These are phyloP conservation scores for Jaminaea rosea DNA, from an alignment of 1,284 basidiomycete genomes.

Conservation along the genomic window DNA sequence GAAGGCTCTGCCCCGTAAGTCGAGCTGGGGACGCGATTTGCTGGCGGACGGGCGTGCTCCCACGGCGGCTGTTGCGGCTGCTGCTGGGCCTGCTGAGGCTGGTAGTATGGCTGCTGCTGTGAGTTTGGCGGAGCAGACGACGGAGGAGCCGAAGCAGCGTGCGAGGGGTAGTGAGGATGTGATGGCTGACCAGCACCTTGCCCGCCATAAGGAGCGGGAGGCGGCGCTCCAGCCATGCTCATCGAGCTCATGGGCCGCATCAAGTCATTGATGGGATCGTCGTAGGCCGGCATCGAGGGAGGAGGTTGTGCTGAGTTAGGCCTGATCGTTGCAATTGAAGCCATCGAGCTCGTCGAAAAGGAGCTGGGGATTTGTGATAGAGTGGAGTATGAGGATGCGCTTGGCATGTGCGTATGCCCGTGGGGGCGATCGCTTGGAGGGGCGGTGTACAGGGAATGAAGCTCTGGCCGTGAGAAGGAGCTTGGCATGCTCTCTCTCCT, in stretches of 20 bases:
- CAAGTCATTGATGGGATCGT: slow-evolving; percentile 4
- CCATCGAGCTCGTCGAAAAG: background rate
- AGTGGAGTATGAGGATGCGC: background rate
- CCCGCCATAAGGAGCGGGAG: background rate
- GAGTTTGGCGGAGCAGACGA: background rate
- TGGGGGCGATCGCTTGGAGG: background rate
- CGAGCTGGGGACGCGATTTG: background rate
- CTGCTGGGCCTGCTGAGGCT: background rate
- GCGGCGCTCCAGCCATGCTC: background rate
- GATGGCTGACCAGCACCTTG: background rate
- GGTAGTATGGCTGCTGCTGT: background rate
- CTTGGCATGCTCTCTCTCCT: slow-evolving; percentile 7
- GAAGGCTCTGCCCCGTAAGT: background rate
- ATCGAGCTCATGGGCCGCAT: slow-evolving; percentile 9
- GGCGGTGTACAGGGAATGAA: background rate
- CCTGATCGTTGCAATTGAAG: slow-evolving; percentile 4
- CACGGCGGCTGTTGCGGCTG: background rate
- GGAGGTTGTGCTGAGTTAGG: background rate
- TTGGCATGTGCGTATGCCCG: background rate
- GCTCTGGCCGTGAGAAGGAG: background rate
- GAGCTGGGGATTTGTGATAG: background rate
- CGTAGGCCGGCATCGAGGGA: background rate
- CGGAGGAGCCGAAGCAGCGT: background rate
- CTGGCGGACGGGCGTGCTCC: background rate
- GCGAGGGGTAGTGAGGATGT: background rate